phyloP scores from a whole-genome alignment of 805 yeast species.

The Lachancea fermentati region DNA sequence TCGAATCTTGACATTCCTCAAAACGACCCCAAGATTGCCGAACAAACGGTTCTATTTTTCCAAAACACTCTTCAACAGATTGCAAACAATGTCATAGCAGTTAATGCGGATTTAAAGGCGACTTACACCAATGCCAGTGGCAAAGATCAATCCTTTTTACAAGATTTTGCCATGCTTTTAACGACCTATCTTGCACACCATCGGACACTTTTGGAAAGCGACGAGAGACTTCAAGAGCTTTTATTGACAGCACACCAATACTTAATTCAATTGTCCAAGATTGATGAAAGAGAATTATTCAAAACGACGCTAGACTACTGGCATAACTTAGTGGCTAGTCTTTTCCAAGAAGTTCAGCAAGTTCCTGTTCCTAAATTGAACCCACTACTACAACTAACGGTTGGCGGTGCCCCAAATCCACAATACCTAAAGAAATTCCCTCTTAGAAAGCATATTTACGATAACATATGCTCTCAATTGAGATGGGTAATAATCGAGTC shows the following conservation, averaged over 20 bases:
- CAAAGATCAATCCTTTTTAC: slow-evolving; percentile 86
- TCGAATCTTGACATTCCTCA: slow-evolving; percentile 58
- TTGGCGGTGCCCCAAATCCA: slow-evolving; percentile 82
- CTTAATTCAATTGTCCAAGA: slow-evolving; percentile 75
- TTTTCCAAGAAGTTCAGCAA: slow-evolving; percentile 80
- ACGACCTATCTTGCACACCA: slow-evolving; percentile 80
- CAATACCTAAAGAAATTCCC: slow-evolving; percentile 70
- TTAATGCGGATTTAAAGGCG: slow-evolving; percentile 60
- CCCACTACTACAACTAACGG: slow-evolving; percentile 69
- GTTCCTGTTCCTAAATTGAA: slow-evolving; percentile 66
- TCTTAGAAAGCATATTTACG: slow-evolving; percentile 78
- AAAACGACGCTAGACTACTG: slow-evolving; percentile 95
- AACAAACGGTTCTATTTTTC: slow-evolving; percentile 63
- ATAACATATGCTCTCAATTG: slow-evolving; percentile 70
- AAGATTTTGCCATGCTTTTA: slow-evolving; percentile 90
- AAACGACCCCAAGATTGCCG: slow-evolving; percentile 36
- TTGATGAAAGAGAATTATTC: slow-evolving; percentile 93
- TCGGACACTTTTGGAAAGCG: slow-evolving; percentile 53
- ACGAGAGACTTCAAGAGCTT: slow-evolving; percentile 49
- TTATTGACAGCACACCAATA: slow-evolving; percentile 71
- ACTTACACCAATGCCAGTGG: slow-evolving; percentile 73
- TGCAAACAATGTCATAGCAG: slow-evolving; percentile 58
- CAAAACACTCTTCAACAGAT: slow-evolving; percentile 68
- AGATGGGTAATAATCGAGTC: slow-evolving; percentile 92
- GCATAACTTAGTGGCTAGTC: slow-evolving; percentile 75